A percentile compares a stretch with the other conserved stretches of the same genome.
These are phyloP conservation scores for Neurospora tetrasperma DNA, from an alignment of 495 filamentous ascomycete species.

Conservation along the genomic window DNA sequence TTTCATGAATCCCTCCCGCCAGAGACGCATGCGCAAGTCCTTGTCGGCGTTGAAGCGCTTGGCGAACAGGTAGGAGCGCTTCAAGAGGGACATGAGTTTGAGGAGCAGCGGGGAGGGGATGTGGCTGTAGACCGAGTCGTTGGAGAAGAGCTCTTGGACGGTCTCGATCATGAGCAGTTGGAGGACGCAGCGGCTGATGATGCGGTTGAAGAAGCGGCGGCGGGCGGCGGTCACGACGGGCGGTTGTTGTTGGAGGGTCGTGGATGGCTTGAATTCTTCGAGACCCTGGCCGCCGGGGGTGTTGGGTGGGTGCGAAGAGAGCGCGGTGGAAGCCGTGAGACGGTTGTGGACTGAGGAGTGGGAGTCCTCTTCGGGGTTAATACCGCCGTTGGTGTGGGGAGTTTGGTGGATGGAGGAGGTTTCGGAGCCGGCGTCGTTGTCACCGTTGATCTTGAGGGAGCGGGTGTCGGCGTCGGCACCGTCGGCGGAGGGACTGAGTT, in stretches of 20 bases:
- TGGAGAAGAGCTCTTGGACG: conserved; percentile 95
- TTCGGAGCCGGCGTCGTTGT: conserved; percentile 20
- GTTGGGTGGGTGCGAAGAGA: conserved; percentile 16
- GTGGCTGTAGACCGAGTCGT: conserved; percentile 86
- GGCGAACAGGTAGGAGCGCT: conserved; percentile 91
- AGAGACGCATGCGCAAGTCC: conserved; percentile 85
- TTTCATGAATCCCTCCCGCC: conserved; percentile 99
- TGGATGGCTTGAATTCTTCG: conserved; percentile 72
- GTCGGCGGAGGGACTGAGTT: conserved; percentile 31
- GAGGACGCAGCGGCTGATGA: conserved; percentile 97
- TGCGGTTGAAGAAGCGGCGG: conserved; percentile 96
- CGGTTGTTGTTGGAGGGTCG: conserved; percentile 63
- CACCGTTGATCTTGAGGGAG: conserved; percentile 54
- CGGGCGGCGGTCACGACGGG: conserved; percentile 85
- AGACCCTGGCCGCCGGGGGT: conserved; percentile 33
- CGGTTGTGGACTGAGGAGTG: conserved; percentile 1
- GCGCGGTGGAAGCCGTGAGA: conserved; percentile 12
- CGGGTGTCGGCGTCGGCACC: conserved; percentile 37
- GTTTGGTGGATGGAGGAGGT: conserved; percentile 13
- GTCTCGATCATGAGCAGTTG: conserved; percentile 99
- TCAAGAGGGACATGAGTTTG: conserved; percentile 83
- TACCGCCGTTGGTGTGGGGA: conserved; percentile 21
- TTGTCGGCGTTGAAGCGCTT: conserved; percentile 97
- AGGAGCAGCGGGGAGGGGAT: conserved; percentile 84
- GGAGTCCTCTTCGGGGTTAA: conserved; percentile 17